Conservation (phyloP, 176 grass and related monocot species). For the Triticum turgidum region DNA sequence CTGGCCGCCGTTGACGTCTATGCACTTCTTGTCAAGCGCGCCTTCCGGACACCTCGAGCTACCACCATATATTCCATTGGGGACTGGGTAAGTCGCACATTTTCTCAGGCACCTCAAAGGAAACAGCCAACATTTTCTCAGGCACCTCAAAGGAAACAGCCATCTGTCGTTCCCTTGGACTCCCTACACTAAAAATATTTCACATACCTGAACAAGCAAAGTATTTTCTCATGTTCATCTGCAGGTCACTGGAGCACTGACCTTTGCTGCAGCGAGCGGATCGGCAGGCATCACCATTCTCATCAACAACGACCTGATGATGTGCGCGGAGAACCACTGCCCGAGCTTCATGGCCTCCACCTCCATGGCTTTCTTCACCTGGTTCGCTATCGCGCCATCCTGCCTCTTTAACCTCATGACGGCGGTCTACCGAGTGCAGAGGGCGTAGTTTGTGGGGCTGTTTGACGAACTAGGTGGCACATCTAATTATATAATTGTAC, state of each 20-base stretch:
- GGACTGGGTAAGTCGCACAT: slow-evolving; percentile 61
- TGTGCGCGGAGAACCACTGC: slow-evolving; percentile 69
- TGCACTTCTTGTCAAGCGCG: slow-evolving; percentile 79
- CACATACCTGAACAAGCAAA: neutral
- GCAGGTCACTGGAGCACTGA: slow-evolving; percentile 81
- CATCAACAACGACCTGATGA: slow-evolving; percentile 68
- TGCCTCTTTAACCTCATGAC: slow-evolving; percentile 85
- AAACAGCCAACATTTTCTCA: neutral
- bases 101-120: neutral
- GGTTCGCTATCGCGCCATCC: slow-evolving; percentile 79
- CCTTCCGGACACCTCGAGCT: slow-evolving; percentile 44
- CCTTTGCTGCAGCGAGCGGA: slow-evolving; percentile 72
- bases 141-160: neutral
- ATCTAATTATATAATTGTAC: slow-evolving; percentile 19
- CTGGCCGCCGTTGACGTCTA: slow-evolving; percentile 72
- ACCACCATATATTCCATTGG: slow-evolving; percentile 73
- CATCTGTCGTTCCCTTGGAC: neutral
- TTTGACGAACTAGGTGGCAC: slow-evolving; percentile 3
- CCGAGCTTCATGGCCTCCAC: slow-evolving; percentile 74
- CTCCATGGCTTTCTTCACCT: slow-evolving; percentile 85
- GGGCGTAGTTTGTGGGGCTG: neutral
- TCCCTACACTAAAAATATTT: neutral
- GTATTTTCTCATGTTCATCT: neutral
- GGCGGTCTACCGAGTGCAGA: slow-evolving; percentile 49
- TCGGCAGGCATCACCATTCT: slow-evolving; percentile 89